Base-by-base conservation (phyloP, 164 flowering plant genomes). In the Euptelea pleiosperma region DNA sequence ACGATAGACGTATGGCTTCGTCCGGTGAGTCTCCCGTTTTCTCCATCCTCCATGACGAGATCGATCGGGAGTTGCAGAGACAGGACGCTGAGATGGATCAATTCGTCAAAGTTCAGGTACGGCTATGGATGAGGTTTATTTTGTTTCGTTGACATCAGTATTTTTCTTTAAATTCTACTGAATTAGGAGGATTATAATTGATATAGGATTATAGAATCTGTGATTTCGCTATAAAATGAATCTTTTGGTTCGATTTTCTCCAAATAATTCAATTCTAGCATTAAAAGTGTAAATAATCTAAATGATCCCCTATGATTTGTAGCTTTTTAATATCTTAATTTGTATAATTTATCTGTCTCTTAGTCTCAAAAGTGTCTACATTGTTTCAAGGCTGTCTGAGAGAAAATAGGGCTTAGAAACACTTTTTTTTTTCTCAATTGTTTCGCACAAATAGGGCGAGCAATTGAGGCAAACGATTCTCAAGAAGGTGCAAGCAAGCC, bases 51-150 rank as follows among this genome's bases (percentile, higher is more conserved):
- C 75, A 82, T 8, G 89, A 81, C 53, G 89, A 77, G 30, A 58
- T 90, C 52, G 84, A 81, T 47, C 64, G 63, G 8, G 93, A 87
- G 74, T 58, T 90, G 54, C 91, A 66, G 60, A 70, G 77, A 55
- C 93, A 81, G 58, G 95, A 90, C 22, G 83, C 71, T 11, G 95
- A 87, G 70, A 76, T 87, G 52, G 92, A 85, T 63, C 84, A 82
- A 55, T 79, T 79, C 36, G 70, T 90, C 57, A 84, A 85, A 75
- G 55, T 75, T 61, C 91, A 87, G 93, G 97, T 90, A 8, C 14
- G 55, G 0, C 22, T 29, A 53, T 43, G n/a, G 6, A 39, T 39
- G 25, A 26, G 12, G 15, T 15, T 36, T 53, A 18, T 49, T 8
- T 9, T 1, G 6, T 55, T 25, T 55, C 11, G 26, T 26, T 19